Evolutionary conservation across 2,329 filamentous ascomycete species (phyloP), one percentile per base, ranked within the genome.

Genomic region (Colletotrichum phormii): DNA sequence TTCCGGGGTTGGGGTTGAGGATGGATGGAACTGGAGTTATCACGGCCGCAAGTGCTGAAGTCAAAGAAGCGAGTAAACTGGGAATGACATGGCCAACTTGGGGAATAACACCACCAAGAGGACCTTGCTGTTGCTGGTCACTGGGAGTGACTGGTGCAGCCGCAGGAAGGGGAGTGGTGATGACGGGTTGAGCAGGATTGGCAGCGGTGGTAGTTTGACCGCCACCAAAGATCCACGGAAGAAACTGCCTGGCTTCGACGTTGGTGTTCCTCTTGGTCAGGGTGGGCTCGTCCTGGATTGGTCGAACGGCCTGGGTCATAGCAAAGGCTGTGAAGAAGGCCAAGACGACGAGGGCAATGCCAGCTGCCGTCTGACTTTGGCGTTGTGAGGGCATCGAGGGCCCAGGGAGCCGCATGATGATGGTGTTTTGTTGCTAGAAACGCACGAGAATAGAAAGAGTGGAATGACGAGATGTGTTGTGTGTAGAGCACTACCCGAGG

Each of bases 211-310:
- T n/a, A n/a, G 46, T 12, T 33, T 46, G 26, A 42, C 46, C 49
- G 11, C 62, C 62, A 18, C 54, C 62, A 46, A 75, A 72, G 7
- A 74, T 37, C 33, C 33, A 35, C 18, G 18, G 65, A n/a, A 70
- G 46, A 4, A 74, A 15, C 22, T 75, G 74, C 46, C 74, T 53
- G 42, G 22, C 15, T 42, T 64, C 37, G 31, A 63, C 1, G 15
- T 37, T 18, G 22, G 18, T 46, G 6, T 61, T 7, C 42, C 29
- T 33, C 13, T 33, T 54, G 58, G 37, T 29, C 2, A 67, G 6
- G 1, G 42, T 15, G 8, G 46, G 18, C 5, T 54, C 51, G 4
- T 58, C 26, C 11, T 42, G 68, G 33, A n/a, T 54, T 11, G 37
- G 58, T 8, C 42, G 65, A 4, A 64, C 31, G n/a, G 61, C 46